Evolutionary conservation across 106 monocot species (phyloP), one percentile per base, ranked within the genome.

Genomic region (Dactylorhiza incarnata): DNA sequence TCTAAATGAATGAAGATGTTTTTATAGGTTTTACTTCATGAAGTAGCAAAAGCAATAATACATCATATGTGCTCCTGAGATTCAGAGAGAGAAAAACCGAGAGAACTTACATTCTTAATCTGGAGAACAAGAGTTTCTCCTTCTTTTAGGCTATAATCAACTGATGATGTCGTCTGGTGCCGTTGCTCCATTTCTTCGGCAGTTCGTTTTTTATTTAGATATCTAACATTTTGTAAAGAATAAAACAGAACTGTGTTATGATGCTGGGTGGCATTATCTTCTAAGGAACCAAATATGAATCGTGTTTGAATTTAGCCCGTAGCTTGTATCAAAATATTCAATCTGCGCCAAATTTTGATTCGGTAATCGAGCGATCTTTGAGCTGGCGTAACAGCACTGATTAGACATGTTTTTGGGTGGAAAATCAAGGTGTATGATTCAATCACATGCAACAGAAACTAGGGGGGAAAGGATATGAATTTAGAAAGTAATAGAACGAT

Each of bases 161-260:
- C 83, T 24, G 97, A 91, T 59, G 93, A 87, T 67, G 85, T 76
- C 49, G 85, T 84, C 77, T 89, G 89, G 71, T 86, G 94, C 37
- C 83, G 93, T 51, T 93, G 89, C 71, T 91, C 97, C 97, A 99
- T 94, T 84, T 99, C 94, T 81, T 99, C 94, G 83, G 97, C 97
- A 23, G 89, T 85, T 72, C 91, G 94, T 83, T 91, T 99, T 82
- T 94, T 99, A 72, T 94, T 89, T 77, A 99, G 75, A 83, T 72
- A 99, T 80, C 97, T 99, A 83, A 78, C n/a, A 71, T 55, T 65
- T 25, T 59, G 82, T 87, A 37, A 92, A 88, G 80, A 81, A 88
- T 50, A 15, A 2, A 69, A 71, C 72, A 73, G 62, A 45, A 72
- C 15, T 72, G 1, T 11, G 22, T 22, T 12, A 7, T 48, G 17